Evolutionary conservation across 2,329 filamentous ascomycete species (phyloP).

Genomic region (Colletotrichum agaves): DNA sequence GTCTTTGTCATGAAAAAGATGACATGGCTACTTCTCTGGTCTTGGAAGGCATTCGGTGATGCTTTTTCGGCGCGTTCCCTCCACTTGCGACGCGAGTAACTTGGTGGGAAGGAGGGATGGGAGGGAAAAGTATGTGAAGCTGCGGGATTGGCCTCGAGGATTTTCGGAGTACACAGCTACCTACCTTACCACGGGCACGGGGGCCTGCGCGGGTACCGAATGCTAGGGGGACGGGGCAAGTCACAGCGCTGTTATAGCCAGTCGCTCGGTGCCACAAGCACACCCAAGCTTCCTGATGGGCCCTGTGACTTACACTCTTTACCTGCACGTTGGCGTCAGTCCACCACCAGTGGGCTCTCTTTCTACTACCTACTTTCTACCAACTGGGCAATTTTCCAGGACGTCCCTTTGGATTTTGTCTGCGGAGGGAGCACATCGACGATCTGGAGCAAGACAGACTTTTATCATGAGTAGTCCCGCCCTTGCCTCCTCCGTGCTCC

Average conservation of each 20-base stretch:
- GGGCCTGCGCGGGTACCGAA: conserved; percentile 4
- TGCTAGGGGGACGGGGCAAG: conserved; percentile 18
- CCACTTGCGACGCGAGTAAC: conserved; percentile 41
- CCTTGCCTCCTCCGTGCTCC: neutral
- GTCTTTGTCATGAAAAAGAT: neutral
- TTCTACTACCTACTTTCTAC: neutral
- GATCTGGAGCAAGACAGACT: neutral
- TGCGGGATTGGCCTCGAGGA: conserved; percentile 39
- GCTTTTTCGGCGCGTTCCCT: conserved; percentile 41
- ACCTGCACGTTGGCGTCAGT: conserved; percentile 24
- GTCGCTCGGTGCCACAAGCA: conserved; percentile 31
- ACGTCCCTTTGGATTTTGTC: conserved; percentile 20
- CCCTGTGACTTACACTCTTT: conserved; percentile 31
- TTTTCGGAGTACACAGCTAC: conserved; percentile 39
- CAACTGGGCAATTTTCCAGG: neutral
- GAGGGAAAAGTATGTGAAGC: conserved; percentile 40
- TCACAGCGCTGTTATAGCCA: conserved; percentile 29
- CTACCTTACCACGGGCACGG: conserved; percentile 15
- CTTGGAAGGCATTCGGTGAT: conserved; percentile 38
- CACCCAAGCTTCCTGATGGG: conserved; percentile 9
- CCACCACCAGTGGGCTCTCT: neutral
- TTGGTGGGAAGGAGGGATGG: conserved; percentile 34
- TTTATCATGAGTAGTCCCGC: neutral
- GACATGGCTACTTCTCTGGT: conserved; percentile 39
- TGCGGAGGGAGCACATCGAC: neutral